phyloP scores from a whole-genome alignment of 169 alveolate genomes.

The Cyclospora cayetanensis region DNA sequence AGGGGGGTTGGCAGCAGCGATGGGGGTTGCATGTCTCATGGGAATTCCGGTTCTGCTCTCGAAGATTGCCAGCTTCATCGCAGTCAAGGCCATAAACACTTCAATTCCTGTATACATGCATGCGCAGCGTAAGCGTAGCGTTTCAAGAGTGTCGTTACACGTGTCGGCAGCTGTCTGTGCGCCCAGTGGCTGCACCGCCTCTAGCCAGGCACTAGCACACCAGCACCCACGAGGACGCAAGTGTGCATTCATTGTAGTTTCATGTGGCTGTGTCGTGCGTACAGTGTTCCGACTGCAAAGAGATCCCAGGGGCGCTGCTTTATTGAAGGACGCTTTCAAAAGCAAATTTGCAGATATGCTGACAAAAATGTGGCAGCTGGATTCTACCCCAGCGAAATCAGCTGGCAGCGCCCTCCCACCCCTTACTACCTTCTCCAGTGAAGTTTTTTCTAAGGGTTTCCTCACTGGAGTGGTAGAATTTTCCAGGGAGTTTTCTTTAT shows the following conservation, averaged over 20 bases:
- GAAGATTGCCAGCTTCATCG: not conserved
- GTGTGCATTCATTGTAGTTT: too few species aligned
- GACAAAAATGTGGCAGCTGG: conserved; percentile 56
- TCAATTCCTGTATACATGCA: conserved; percentile 18
- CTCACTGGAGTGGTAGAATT: conserved; percentile 33
- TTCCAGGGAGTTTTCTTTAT: conserved; percentile 30
- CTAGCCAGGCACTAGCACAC: not conserved
- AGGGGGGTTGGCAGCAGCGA: conserved; percentile 51
- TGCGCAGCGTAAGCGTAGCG: conserved; percentile 28
- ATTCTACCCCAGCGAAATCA: conserved; percentile 3
- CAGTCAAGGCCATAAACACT: not conserved
- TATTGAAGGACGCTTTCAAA: conserved; percentile 12
- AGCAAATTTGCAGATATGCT: conserved; percentile 22
- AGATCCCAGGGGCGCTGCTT: conserved; percentile 4
- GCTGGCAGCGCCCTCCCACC: not conserved
- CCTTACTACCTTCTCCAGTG: conserved; percentile 30
- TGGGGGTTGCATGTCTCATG: conserved; percentile 55
- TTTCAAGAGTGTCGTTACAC: not conserved
- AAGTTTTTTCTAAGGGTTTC: conserved; percentile 42
- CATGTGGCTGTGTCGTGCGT: not conserved
- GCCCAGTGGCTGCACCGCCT: too few species aligned
- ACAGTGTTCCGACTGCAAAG: conserved; percentile 38
- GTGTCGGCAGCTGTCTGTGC: too few species aligned
- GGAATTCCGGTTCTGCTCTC: conserved; percentile 30
- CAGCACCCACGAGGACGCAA: too few species aligned